Conservation (phyloP, 352 stramenopile genomes). For the Pythium dissotocum region DNA sequence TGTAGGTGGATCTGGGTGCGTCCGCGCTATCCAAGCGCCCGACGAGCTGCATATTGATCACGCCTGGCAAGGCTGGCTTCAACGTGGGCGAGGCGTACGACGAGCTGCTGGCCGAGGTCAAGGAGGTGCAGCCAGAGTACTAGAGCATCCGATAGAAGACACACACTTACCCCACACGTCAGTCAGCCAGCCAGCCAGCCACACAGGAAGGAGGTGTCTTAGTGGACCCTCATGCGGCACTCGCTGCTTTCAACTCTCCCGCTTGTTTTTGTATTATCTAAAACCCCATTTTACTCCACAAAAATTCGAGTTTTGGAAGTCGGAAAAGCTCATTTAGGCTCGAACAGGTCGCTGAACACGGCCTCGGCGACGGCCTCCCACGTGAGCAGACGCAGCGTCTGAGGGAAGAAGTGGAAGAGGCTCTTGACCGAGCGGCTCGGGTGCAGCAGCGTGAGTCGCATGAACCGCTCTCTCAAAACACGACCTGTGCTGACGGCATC, state of each 20-base stretch:
- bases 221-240: neutral
- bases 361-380: constrained; percentile 67
- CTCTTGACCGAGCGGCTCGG: constrained; percentile 70
- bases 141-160: constrained; percentile 38
- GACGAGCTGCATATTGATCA: constrained; percentile 98
- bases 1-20: constrained; percentile 90
- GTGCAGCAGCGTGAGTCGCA: constrained; percentile 76
- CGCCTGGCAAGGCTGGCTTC: constrained; percentile 90
- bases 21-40: constrained; percentile 97
- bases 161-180: neutral
- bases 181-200: neutral
- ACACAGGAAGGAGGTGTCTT: neutral
- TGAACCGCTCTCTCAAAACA: constrained; percentile 58
- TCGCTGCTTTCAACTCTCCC: constrained; percentile 4
- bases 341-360: constrained; percentile 68
- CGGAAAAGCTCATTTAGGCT: neutral
- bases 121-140: constrained; percentile 86
- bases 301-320: neutral
- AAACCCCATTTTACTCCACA: constrained; percentile 18
- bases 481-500: constrained; percentile 16
- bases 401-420: constrained; percentile 73
- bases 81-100: constrained; percentile 89
- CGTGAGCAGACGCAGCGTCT: constrained; percentile 31
- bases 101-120: constrained; percentile 88
- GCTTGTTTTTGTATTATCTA: constrained; percentile 32